Evolutionary conservation across 176 grass and related monocot genomes (phyloP).

Genomic region (Dendrocalamus sinicus): DNA sequence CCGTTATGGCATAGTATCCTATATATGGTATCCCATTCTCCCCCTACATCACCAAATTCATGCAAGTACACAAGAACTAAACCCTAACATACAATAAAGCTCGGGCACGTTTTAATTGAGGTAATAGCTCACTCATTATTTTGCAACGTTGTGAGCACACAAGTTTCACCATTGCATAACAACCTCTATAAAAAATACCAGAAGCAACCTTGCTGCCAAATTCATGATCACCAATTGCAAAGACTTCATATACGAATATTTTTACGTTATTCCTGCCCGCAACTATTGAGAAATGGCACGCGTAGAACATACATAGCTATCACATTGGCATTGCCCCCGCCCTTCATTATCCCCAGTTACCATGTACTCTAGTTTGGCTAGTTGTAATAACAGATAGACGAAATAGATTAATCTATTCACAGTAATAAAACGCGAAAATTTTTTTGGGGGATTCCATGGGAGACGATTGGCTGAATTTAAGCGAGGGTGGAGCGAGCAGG

Average conservation of each 20-base stretch:
- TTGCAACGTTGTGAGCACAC: not conserved
- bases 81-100: not conserved
- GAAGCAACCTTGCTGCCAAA: not conserved
- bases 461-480: not conserved
- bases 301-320: not conserved
- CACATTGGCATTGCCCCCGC: not conserved
- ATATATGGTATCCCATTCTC: not conserved
- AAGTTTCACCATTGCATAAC: not conserved
- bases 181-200: not conserved
- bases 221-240: not conserved
- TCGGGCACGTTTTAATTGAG: not conserved
- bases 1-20: not conserved
- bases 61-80: constrained; percentile 4
- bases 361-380: not conserved
- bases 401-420: not conserved
- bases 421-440: not conserved
- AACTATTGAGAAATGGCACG: not conserved
- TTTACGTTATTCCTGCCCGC: no score
- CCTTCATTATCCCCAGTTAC: not conserved
- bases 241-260: not conserved
- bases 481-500: not conserved
- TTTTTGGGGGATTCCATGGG: not conserved
- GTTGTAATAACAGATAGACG: no score
- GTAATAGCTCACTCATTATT: not conserved
- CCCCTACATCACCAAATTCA: constrained; percentile 14